Base-by-base conservation (phyloP, 148 eudicot species). In the Oxyria digyna region DNA sequence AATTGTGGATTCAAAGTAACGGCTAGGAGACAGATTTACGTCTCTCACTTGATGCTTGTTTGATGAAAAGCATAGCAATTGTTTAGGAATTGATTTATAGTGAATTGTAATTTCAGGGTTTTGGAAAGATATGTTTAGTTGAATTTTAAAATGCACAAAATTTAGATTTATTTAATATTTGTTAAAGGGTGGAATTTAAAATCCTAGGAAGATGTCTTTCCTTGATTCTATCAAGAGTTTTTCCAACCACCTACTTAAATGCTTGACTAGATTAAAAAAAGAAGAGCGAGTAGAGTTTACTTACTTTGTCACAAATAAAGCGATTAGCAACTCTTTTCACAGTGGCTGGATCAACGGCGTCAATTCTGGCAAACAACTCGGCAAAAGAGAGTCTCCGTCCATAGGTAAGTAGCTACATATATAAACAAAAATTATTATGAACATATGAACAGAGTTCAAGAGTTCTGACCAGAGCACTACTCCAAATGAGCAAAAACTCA, bases 251-350 rank as follows among this genome's bases (percentile, higher is more conserved):
- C 0, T 49, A 20, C 23, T 18, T 14, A 18, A 7, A 2, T 49
- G 24, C 9, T 49, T 49, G 24, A 49, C 10, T 49, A 12, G 26
- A 49, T 20, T 49, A 17, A 49, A 2, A 27, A 26, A 38, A 1
- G 27, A 33, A n/a, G 0, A n/a, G 24, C 26, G 6, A 64, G 24
- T 41, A 50, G 38, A 8, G n/a, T 26, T 10, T 26, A n/a, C 81
- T 73, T 78, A 89, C 98, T 77, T 67, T 77, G 80, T 89, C 96
- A 79, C 81, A 84, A 48, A 89, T 86, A 74, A 87, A 87, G 66
- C 96, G 87, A 74, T 86, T 87, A 20, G 96, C 96, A 52, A 86
- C 98, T 66, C 95, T 96, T 80, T 87, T 93, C 77, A 89, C 76
- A 2, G 96, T 80, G 83, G 81, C 79, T 6, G 91, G 87, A 79